Base-by-base conservation (phyloP, 1,284 basidiomycete species). In the Rhodotorula sp. region DNA sequence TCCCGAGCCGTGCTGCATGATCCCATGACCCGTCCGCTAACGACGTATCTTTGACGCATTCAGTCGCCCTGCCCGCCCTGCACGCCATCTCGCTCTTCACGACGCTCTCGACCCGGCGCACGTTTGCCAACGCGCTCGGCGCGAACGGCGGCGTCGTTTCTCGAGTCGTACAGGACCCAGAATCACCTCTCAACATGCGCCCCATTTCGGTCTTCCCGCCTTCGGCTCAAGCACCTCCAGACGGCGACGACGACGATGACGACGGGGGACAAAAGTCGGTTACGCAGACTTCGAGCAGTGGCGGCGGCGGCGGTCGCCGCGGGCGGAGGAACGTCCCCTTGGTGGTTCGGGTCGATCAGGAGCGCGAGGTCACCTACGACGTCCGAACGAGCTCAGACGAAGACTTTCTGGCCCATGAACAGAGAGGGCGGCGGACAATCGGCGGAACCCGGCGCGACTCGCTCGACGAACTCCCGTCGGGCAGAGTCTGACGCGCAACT, bases 71-170 rank as follows among this genome's bases (percentile, higher is more conserved):
- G 10, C 62, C 71, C 2, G 60, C 65, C 5, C 64, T 67, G 17
- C 69, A 73, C 65, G 68, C 68, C 51, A 60, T 73, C 49, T 68
- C 71, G 14, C 66, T 73, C 51, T 56, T 60, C 57, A 66, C 65
- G 51, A 73, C 68, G 26, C 62, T 73, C 46, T 37, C 48, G 22
- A 45, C 66, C 1, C 64, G 68, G 12, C 59, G 56, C 24, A 22
- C 20, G 7, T 29, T 70, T 54, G 26, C 57, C 26, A n/a, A 53
- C 8, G 55, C 49, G 18, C 68, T 69, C 45, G 59, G 59, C 8
- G 10, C 15, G 53, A 54, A 54, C 53, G 53, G 53, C 10, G 53
- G 53, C 4, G 53, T 54, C 26, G 22, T 54, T 6, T 29, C 53
- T 8, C 53, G 26, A 8, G 17, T 54, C n/a, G 53, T 54, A 14